Percentiles rank a stretch among this genome's conserved stretches.
These are phyloP conservation scores for Wickerhamiella cacticola DNA, from an alignment of 805 yeast genomes.

Conservation along the genomic window DNA sequence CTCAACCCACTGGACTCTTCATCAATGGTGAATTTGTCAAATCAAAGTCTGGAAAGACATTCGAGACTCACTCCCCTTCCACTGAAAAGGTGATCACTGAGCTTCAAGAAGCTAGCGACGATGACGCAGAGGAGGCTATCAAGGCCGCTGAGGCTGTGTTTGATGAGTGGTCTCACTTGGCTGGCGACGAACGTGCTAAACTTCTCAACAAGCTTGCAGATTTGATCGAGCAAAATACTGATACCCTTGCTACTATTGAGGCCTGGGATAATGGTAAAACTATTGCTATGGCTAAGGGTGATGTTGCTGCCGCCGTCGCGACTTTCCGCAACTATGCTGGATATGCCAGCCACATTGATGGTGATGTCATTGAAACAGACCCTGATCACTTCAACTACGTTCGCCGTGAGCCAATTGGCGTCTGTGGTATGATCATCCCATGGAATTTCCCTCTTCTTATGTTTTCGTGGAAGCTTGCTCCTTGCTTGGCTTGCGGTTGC, in stretches of 20 bases:
- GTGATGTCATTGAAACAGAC: conserved; percentile 66
- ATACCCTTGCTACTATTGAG: conserved; percentile 66
- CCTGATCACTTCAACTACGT: conserved; percentile 61
- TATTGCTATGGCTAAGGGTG: conserved; percentile 52
- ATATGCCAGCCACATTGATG: conserved; percentile 77
- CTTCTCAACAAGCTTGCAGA: conserved; percentile 64
- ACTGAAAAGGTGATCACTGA: conserved; percentile 60
- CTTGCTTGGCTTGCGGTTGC: conserved; percentile 86
- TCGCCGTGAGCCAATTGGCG: conserved; percentile 84
- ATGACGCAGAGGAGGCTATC: conserved; percentile 76
- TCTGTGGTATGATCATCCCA: conserved; percentile 90
- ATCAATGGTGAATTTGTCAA: conserved; percentile 51
- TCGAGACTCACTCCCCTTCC: conserved; percentile 54
- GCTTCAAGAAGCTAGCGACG: conserved; percentile 63
- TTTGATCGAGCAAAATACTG: conserved; percentile 57
- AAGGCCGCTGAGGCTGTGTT: conserved; percentile 74
- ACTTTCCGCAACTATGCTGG: conserved; percentile 81
- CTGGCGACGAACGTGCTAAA: conserved; percentile 59
- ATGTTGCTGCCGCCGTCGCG: conserved; percentile 54
- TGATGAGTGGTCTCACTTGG: conserved; percentile 53
- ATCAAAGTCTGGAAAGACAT: conserved; percentile 46
- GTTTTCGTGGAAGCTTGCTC: conserved; percentile 92
- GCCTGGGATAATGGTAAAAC: conserved; percentile 86
- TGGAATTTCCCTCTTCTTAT: conserved; percentile 94
- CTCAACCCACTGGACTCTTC: conserved; percentile 74